A percentile compares a stretch with the other conserved stretches of the same genome.
phyloP scores from a whole-genome alignment of 371 early-diverging fungal genomes.

The Mucor velutinosus region DNA sequence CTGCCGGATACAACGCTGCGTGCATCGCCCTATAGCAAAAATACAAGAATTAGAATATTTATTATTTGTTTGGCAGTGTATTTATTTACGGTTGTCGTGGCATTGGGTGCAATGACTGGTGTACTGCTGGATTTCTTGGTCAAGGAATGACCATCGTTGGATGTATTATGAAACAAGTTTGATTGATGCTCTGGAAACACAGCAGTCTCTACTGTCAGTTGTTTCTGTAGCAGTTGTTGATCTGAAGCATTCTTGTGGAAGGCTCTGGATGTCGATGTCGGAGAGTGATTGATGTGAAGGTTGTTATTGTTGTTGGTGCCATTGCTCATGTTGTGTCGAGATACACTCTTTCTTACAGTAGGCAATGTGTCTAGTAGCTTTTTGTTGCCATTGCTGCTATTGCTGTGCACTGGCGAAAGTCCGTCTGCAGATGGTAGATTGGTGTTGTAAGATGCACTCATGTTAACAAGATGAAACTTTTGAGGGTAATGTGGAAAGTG shows the following conservation, averaged over 20 bases:
- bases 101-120: not conserved
- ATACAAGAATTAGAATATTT: not conserved
- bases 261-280: not conserved
- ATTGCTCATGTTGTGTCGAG: conserved; percentile 9
- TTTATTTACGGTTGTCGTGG: not conserved
- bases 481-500: not conserved
- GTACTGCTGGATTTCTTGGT: conserved; percentile 8
- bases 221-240: not conserved
- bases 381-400: not conserved
- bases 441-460: not conserved
- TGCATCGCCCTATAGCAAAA: conserved; percentile 12
- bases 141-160: not conserved
- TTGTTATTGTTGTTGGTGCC: not conserved
- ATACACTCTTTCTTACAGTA: conserved; percentile 12
- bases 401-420: not conserved
- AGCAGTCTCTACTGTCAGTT: conserved; percentile 17
- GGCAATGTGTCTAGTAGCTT: not conserved
- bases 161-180: not conserved
- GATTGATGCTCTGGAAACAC: conserved; percentile 22
- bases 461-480: not conserved
- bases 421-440: not conserved
- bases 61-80: conserved; percentile 1
- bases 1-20: conserved; percentile 22
- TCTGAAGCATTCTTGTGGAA: not conserved
- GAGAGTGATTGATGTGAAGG: not conserved